These are phyloP conservation scores for Agrocybe pediades DNA, from an alignment of 768 basidiomycete species.

Conservation along the genomic window DNA sequence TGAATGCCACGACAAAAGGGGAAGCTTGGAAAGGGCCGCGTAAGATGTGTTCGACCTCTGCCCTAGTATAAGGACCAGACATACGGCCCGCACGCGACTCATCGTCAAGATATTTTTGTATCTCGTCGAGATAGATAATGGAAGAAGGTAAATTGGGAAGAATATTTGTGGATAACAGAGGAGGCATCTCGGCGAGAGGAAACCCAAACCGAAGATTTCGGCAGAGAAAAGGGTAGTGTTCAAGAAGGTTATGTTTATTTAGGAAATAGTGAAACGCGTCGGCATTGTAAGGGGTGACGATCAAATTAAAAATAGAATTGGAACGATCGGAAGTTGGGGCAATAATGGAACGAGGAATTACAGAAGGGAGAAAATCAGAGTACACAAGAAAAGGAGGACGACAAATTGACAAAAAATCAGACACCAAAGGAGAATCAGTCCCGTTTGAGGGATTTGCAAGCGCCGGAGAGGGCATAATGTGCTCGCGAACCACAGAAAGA, in stretches of 20 bases:
- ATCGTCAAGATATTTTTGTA: constrained; percentile 19
- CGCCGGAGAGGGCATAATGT: neutral
- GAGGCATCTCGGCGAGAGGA: constrained; percentile 33
- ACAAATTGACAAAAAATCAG: neutral
- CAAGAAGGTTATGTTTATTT: constrained; percentile 16
- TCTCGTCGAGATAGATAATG: neutral
- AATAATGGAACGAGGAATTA: neutral
- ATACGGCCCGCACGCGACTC: constrained; percentile 20
- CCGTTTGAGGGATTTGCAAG: neutral
- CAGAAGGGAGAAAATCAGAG: constrained; percentile 5
- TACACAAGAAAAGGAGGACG: neutral
- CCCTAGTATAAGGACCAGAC: constrained; percentile 24
- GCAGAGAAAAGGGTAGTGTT: constrained; percentile 28
- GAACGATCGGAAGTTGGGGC: constrained; percentile 1
- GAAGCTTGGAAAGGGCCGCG: constrained; percentile 28
- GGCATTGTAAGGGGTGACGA: constrained; percentile 32
- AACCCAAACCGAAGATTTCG: constrained; percentile 32
- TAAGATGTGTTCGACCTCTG: constrained; percentile 17
- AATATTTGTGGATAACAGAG: constrained; percentile 12
- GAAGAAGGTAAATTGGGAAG: constrained; percentile 20
- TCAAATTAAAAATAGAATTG: constrained; percentile 18
- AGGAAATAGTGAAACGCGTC: constrained; percentile 26
- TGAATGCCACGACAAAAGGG: constrained; percentile 16
- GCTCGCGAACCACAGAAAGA: constrained; percentile 7
- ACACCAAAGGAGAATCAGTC: no score